Conservation (phyloP, 1,284 basidiomycete species). For the Apiotrichum veenhuisii region DNA sequence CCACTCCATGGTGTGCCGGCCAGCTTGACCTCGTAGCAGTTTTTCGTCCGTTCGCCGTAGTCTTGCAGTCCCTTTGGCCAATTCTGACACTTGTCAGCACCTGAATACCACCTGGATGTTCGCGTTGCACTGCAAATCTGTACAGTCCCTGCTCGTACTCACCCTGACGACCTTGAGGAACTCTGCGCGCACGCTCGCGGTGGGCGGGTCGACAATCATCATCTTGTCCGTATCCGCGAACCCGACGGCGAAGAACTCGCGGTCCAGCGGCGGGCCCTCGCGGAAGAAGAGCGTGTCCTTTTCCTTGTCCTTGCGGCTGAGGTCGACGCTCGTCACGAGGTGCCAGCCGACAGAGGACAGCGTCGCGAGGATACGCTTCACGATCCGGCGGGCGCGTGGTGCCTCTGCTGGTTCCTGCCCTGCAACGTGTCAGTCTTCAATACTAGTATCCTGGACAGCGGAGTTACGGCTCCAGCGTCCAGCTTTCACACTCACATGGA, state of each 20-base stretch:
- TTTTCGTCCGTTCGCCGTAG: conserved; percentile 27
- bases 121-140: too few species aligned
- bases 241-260: conserved; percentile 33
- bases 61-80: conserved; percentile 41
- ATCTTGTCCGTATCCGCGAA: conserved; percentile 43
- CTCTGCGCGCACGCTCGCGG: conserved; percentile 23
- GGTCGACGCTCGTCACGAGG: conserved; percentile 27
- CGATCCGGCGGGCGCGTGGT: conserved; percentile 25
- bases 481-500: not conserved
- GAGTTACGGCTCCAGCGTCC: too few species aligned
- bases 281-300: conserved; percentile 42
- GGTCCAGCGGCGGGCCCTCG: conserved; percentile 26
- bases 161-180: conserved; percentile 35
- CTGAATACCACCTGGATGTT: too few species aligned
- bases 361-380: conserved; percentile 29
- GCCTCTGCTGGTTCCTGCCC: not conserved
- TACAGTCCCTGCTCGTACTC: too few species aligned
- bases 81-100: conserved; percentile 3
- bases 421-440: too few species aligned
- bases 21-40: conserved; percentile 37
- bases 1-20: conserved; percentile 38
- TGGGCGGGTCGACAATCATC: conserved; percentile 40
- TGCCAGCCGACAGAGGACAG: conserved; percentile 38
- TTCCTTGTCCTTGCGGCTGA: conserved; percentile 34
- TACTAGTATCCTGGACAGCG: too few species aligned